phyloP scores from a whole-genome alignment of 768 basidiomycete species.

The Psilocybe cyanescens region DNA sequence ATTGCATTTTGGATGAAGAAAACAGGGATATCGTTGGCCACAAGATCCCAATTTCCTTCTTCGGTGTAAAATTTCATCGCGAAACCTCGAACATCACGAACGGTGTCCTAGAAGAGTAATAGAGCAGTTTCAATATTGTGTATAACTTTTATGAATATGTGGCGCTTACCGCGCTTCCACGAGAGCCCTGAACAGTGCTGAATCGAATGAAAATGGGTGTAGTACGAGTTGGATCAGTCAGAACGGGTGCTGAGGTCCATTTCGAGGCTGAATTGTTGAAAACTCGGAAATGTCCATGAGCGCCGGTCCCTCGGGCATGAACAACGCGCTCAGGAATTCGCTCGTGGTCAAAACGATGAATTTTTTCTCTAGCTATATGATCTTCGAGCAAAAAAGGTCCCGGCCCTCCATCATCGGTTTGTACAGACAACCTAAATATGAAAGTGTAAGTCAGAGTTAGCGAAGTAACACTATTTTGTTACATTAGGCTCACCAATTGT shows the following conservation, averaged over 20 bases:
- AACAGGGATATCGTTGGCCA: conserved; percentile 83
- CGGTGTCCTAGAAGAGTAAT: conserved; percentile 53
- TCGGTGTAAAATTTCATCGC: conserved; percentile 83
- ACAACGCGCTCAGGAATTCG: conserved; percentile 88
- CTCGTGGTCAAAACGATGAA: conserved; percentile 84
- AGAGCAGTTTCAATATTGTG: not conserved
- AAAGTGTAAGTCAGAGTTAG: not conserved
- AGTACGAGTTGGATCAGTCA: conserved; percentile 72
- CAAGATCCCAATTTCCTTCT: conserved; percentile 88
- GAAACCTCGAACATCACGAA: conserved; percentile 88
- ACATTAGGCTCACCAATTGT: conserved; percentile 55
- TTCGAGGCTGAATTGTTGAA: conserved; percentile 69
- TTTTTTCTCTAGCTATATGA: conserved; percentile 74
- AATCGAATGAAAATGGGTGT: conserved; percentile 86
- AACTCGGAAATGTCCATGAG: conserved; percentile 84
- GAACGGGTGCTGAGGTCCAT: conserved; percentile 68
- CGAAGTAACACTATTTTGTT: not conserved
- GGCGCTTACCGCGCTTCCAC: conserved; percentile 75
- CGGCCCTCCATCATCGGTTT: conserved; percentile 41
- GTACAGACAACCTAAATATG: conserved; percentile 54
- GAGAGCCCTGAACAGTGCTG: conserved; percentile 81
- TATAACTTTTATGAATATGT: not conserved
- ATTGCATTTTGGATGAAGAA: conserved; percentile 84
- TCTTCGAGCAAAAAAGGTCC: conserved; percentile 84
- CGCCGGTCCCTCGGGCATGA: conserved; percentile 72